These are phyloP conservation scores for Smallanthus sonchifolius DNA, from an alignment of 129 eudicot species.

Conservation along the genomic window DNA sequence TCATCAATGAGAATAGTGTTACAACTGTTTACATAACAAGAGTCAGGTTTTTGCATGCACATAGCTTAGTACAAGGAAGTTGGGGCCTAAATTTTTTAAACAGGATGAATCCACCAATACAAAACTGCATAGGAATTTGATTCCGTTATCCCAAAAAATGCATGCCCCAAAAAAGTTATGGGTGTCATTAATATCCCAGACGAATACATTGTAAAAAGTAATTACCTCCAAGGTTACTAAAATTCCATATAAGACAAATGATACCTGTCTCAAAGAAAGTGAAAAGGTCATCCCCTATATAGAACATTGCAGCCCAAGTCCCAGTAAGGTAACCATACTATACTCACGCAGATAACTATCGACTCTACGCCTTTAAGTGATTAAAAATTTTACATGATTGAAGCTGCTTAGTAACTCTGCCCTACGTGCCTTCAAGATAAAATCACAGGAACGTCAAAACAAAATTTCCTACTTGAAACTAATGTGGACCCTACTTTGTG, in stretches of 20 bases:
- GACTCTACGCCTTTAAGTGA: neutral
- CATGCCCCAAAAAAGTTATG: neutral
- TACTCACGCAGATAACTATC: neutral
- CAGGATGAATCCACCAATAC: neutral
- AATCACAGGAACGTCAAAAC: neutral
- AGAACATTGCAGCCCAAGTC: neutral
- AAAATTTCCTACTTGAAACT: neutral
- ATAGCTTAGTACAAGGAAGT: neutral
- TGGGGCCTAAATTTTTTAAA: neutral
- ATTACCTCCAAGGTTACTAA: neutral
- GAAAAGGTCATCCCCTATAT: neutral
- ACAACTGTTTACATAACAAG: neutral
- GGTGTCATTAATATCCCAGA: neutral
- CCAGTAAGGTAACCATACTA: neutral
- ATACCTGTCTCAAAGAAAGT: neutral
- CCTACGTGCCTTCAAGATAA: constrained; percentile 11
- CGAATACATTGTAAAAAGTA: neutral
- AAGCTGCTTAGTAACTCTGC: constrained; percentile 4
- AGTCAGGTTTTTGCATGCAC: neutral
- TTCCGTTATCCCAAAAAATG: neutral
- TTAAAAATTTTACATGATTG: no score
- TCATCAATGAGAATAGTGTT: neutral
- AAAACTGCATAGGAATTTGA: neutral
- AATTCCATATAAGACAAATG: constrained; percentile 2
- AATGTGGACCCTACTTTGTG: neutral